These are phyloP conservation scores for Tephrocybe sp. DNA, from an alignment of 768 basidiomycete species.

Conservation along the genomic window DNA sequence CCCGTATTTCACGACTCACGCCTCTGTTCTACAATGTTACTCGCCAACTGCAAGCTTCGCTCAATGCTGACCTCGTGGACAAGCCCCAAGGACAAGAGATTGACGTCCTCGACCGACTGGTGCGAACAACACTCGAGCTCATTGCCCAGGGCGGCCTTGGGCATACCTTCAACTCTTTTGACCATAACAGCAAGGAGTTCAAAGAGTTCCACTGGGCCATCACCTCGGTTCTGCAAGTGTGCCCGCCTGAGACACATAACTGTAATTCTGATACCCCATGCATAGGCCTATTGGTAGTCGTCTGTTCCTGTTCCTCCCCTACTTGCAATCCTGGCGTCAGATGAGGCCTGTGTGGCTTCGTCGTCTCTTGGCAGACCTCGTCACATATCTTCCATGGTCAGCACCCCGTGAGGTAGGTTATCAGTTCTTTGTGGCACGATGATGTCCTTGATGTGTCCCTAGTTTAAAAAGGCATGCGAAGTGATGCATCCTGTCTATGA, in stretches of 20 bases:
- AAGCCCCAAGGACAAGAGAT: conserved; percentile 7
- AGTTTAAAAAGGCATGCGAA: conserved; percentile 24
- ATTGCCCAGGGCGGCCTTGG: conserved; percentile 19
- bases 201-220: conserved; percentile 19
- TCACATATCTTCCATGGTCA: conserved; percentile 22
- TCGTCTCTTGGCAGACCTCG: conserved; percentile 14
- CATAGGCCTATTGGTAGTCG: conserved; percentile 23
- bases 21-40: conserved; percentile 23
- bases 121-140: conserved; percentile 17
- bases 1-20: conserved; percentile 23
- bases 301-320: conserved; percentile 24
- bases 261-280: background rate
- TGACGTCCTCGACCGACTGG: conserved; percentile 16
- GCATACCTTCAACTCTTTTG: conserved; percentile 20
- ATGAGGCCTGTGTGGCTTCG: conserved; percentile 24
- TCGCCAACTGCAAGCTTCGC: conserved; percentile 14
- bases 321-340: conserved; percentile 22
- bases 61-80: conserved; percentile 7
- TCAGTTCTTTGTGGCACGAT: background rate
- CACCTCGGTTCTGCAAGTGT: conserved; percentile 15
- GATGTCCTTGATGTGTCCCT: background rate
- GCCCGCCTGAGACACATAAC: background rate
- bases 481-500: conserved; percentile 22
- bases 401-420: conserved; percentile 17
- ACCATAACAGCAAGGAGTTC: conserved; percentile 16